A percentile compares a stretch with the other conserved stretches of the same genome.
Evolutionary conservation across 2,329 filamentous ascomycete species (phyloP).

Genomic region (Aspergillus novoparasiticus): DNA sequence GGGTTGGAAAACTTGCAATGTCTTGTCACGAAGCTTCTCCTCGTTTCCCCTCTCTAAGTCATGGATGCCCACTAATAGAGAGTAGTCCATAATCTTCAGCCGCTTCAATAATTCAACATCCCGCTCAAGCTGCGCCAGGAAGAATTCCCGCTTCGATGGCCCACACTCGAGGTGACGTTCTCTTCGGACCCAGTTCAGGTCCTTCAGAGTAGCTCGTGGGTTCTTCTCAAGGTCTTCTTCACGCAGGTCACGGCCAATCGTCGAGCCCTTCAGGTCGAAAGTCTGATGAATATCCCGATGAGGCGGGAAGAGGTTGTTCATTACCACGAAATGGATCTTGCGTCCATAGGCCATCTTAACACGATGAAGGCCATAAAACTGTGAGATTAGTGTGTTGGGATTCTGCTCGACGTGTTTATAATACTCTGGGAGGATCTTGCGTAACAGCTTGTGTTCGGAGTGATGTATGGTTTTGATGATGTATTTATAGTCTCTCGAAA

Average conservation of each 20-base stretch:
- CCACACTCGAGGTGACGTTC: slow-evolving; percentile 86
- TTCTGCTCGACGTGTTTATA: slow-evolving; percentile 91
- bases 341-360: slow-evolving; percentile 98
- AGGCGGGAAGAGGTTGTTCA: slow-evolving; percentile 98
- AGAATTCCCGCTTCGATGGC: slow-evolving; percentile 81
- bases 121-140: slow-evolving; percentile 82
- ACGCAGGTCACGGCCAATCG: slow-evolving; percentile 85
- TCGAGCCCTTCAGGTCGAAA: slow-evolving; percentile 96
- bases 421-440: slow-evolving; percentile 72
- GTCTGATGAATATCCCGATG: slow-evolving; percentile 97
- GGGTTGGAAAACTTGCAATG: slow-evolving; percentile 89
- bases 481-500: slow-evolving; percentile 98
- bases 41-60: slow-evolving; percentile 89
- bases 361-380: slow-evolving; percentile 95
- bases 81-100: slow-evolving; percentile 98
- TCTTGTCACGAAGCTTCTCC: slow-evolving; percentile 88
- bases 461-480: slow-evolving; percentile 99
- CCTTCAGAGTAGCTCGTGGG: slow-evolving; percentile 89
- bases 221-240: slow-evolving; percentile 88
- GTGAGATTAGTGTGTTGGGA: slow-evolving; percentile 93
- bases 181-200: slow-evolving; percentile 91
- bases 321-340: slow-evolving; percentile 99
- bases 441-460: slow-evolving; percentile 64
- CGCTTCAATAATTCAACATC: slow-evolving; percentile 86
- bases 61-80: slow-evolving; percentile 89